phyloP scores from a whole-genome alignment of 768 basidiomycete species.

The Trametes cubensis region DNA sequence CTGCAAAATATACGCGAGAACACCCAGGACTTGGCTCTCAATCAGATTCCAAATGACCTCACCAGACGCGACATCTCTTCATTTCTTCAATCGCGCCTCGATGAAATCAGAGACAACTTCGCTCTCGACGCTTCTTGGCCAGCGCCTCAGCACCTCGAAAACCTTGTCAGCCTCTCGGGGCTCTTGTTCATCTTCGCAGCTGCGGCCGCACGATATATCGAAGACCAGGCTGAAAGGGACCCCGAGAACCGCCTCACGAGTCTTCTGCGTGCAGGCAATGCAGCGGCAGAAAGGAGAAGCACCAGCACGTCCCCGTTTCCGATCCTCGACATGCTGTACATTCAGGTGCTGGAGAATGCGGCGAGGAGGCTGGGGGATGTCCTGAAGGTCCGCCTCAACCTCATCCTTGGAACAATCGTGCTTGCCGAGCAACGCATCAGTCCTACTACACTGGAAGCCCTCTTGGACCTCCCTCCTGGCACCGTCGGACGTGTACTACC shows the following conservation, averaged over 20 bases:
- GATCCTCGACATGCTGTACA: slow-evolving; percentile 23
- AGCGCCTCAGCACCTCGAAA: background rate
- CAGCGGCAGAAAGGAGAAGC: background rate
- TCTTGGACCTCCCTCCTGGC: no score
- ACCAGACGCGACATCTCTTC: slow-evolving; percentile 2
- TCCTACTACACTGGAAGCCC: no score
- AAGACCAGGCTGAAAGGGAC: slow-evolving; percentile 3
- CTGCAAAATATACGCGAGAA: background rate
- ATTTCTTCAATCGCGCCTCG: background rate
- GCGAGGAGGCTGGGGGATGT: background rate
- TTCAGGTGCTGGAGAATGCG: slow-evolving; percentile 1
- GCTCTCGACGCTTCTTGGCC: slow-evolving; percentile 3
- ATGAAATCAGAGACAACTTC: background rate
- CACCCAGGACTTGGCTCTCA: slow-evolving; percentile 1
- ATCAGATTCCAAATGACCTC: background rate
- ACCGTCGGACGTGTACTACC: no score
- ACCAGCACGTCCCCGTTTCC: background rate
- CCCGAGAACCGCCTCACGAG: background rate
- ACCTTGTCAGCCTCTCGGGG: background rate
- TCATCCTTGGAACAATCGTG: background rate
- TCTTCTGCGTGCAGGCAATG: background rate
- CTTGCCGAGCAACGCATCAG: background rate
- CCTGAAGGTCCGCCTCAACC: background rate
- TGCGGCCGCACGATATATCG: slow-evolving; percentile 24
- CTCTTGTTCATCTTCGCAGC: slow-evolving; percentile 31